Conservation (phyloP, 768 basidiomycete genomes). For the Clitopilus passeckerianus region DNA sequence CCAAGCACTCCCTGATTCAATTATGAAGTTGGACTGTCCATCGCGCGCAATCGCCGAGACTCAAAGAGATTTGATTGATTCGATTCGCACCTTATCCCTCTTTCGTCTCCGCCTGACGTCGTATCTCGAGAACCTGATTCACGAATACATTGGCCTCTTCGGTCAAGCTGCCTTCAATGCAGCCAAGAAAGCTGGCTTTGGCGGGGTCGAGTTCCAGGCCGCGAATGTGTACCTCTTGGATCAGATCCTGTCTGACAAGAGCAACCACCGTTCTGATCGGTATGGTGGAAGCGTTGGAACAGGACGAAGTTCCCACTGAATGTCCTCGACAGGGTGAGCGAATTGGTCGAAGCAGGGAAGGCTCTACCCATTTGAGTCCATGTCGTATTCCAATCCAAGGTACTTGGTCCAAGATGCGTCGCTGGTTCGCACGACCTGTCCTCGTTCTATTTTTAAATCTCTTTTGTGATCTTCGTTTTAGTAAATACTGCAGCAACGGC, state of each 20-base stretch:
- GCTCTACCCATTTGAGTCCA: conserved; percentile 54
- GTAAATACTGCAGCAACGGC: no score
- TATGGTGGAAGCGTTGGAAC: conserved; percentile 65
- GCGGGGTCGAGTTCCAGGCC: conserved; percentile 50
- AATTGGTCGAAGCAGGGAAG: conserved; percentile 46
- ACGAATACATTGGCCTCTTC: conserved; percentile 43
- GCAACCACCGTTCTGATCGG: conserved; percentile 54
- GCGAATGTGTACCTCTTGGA: conserved; percentile 48
- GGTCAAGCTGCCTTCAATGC: conserved; percentile 52
- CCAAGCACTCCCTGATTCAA: no score
- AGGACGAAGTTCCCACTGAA: conserved; percentile 54
- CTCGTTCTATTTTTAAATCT: no score
- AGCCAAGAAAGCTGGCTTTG: conserved; percentile 56
- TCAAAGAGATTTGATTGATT: no score
- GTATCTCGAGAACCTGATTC: no score
- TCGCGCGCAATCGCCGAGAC: no score
- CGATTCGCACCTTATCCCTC: no score
- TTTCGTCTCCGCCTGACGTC: no score
- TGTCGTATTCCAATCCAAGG: conserved; percentile 41
- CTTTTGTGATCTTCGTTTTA: no score
- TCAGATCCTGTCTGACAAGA: conserved; percentile 54
- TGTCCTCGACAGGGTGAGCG: conserved; percentile 43
- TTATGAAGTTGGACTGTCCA: no score
- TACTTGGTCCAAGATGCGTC: no score
- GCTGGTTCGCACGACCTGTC: no score